phyloP scores from a whole-genome alignment of 2,329 filamentous ascomycete species.

The Fusarium sp. region DNA sequence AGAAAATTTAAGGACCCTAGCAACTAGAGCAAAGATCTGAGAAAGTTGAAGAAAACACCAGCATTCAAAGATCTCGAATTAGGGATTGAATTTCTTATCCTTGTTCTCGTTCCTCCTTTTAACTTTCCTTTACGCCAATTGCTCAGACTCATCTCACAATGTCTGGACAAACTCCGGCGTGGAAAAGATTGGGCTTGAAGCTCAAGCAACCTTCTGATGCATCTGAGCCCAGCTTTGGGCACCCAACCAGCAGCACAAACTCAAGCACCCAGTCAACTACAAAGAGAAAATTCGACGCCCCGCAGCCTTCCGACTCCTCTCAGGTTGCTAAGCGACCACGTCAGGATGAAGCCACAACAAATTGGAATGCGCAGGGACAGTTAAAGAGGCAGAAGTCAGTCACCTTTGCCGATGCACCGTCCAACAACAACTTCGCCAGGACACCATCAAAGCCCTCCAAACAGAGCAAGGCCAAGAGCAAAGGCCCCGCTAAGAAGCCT shows the following conservation, averaged over 20 bases:
- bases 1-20: conserved; percentile 39
- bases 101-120: background rate
- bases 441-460: conserved; percentile 51
- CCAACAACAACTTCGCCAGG: conserved; percentile 46
- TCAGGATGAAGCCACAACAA: conserved; percentile 46
- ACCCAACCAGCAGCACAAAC: conserved; percentile 52
- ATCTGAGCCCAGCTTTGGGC: conserved; percentile 54
- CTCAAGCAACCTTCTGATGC: conserved; percentile 61
- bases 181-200: conserved; percentile 74
- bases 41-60: conserved; percentile 30
- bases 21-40: conserved; percentile 39
- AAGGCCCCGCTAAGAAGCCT: conserved; percentile 56
- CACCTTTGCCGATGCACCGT: conserved; percentile 60
- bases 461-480: conserved; percentile 50
- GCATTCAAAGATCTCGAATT: conserved; percentile 3
- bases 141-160: conserved; percentile 50
- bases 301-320: conserved; percentile 49
- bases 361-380: conserved; percentile 47
- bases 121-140: background rate
- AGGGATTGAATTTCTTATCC: background rate
- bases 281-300: conserved; percentile 58
- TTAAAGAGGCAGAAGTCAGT: conserved; percentile 62
- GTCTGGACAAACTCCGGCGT: conserved; percentile 65
- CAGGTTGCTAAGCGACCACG: conserved; percentile 53
- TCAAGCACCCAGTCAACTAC: conserved; percentile 45